Percentiles rank a stretch among this genome's conserved stretches.
phyloP scores from a whole-genome alignment of 139 green algal genomes.

The Coelastrella sp. region DNA sequence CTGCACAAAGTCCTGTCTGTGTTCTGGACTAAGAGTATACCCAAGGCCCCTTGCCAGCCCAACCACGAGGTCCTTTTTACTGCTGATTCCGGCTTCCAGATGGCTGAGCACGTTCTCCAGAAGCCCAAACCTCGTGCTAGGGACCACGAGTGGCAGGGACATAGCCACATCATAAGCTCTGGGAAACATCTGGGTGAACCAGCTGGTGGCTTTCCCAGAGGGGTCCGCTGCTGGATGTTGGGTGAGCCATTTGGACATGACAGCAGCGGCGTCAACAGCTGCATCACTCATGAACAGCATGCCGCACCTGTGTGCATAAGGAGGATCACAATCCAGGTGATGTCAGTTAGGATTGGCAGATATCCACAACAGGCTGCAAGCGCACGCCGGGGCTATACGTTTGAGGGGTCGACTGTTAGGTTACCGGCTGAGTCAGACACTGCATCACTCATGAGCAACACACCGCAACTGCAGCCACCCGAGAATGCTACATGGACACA shows the following conservation, averaged over 20 bases:
- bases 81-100: conserved; percentile 46
- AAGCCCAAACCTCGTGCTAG: conserved; percentile 71
- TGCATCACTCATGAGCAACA: conserved; percentile 82
- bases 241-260: conserved; percentile 9
- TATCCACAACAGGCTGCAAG: too few relatives aligned
- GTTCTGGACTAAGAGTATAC: conserved; percentile 59
- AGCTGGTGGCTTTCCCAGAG: conserved; percentile 51
- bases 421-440: conserved; percentile 52
- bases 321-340: too few relatives aligned
- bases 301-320: conserved; percentile 44
- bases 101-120: conserved; percentile 63
- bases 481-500: too few relatives aligned
- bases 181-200: conserved; percentile 62
- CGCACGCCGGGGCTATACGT: not conserved
- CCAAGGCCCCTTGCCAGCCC: conserved; percentile 72
- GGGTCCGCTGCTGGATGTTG: conserved; percentile 28
- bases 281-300: conserved; percentile 84
- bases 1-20: conserved; percentile 58
- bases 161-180: conserved; percentile 64
- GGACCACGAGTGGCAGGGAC: conserved; percentile 50
- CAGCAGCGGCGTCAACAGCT: conserved; percentile 56
- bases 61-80: conserved; percentile 59
- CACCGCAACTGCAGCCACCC: conserved; percentile 40
- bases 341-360: too few relatives aligned
- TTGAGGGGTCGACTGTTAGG: not conserved